These are phyloP conservation scores for Suhomyces maxii DNA, from an alignment of 1,139 yeast species.

Conservation along the genomic window DNA sequence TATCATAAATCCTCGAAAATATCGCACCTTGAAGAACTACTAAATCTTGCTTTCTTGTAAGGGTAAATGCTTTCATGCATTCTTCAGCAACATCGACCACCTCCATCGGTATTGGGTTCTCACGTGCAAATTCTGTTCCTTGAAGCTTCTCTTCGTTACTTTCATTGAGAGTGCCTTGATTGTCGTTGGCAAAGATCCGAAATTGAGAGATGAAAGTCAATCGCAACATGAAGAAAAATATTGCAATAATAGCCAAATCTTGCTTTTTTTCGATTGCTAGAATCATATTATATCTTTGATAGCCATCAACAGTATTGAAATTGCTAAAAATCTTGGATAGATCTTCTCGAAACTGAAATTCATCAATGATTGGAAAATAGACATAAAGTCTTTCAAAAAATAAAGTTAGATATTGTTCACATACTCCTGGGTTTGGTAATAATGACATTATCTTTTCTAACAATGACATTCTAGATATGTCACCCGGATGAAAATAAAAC, in stretches of 20 bases:
- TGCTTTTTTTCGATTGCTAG: conserved; percentile 6
- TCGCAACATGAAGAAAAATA: conserved; percentile 9
- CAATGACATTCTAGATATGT: conserved; percentile 1
- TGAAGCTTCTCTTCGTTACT: neutral
- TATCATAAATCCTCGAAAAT: conserved; percentile 25
- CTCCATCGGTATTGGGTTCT: conserved; percentile 23
- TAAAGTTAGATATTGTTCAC: conserved; percentile 8
- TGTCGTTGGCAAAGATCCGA: conserved; percentile 1
- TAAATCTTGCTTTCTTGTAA: conserved; percentile 14
- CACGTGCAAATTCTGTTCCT: conserved; percentile 5
- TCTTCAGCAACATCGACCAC: conserved; percentile 17
- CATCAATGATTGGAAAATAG: conserved; percentile 15
- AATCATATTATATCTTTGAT: neutral
- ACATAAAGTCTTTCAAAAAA: conserved; percentile 13
- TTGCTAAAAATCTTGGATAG: conserved; percentile 8
- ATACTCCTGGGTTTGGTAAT: conserved; percentile 8
- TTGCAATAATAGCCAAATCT: conserved; percentile 14
- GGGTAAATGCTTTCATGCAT: conserved; percentile 16
- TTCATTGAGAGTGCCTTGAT: neutral
- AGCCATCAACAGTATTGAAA: neutral
- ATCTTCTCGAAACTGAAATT: conserved; percentile 10
- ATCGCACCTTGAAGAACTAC: conserved; percentile 20
- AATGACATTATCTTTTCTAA: conserved; percentile 6
- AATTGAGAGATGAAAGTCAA: conserved; percentile 13
- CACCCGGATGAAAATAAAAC: conserved; percentile 4